A percentile compares a stretch with the other conserved stretches of the same genome.
phyloP scores from a whole-genome alignment of 2,329 filamentous ascomycete species.

The Alternaria ventricosa region DNA sequence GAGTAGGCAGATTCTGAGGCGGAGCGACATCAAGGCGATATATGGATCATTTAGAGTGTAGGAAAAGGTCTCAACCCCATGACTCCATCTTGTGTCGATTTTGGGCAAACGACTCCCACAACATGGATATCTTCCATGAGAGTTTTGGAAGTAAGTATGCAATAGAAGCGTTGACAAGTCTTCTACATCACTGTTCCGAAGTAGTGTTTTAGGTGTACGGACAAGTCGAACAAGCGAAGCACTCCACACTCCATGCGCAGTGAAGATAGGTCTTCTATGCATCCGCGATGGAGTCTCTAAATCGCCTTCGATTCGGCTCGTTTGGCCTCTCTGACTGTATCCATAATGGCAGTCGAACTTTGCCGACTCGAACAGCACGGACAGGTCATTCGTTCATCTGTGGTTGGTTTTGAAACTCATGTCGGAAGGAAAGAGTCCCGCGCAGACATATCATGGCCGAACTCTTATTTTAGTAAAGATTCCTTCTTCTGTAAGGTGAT shows the following conservation, averaged over 20 bases:
- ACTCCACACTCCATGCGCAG: not conserved
- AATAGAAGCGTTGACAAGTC: not conserved
- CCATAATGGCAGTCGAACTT: not conserved
- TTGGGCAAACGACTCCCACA: no score
- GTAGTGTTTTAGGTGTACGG: not conserved
- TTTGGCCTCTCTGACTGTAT: not conserved
- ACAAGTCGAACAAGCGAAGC: not conserved
- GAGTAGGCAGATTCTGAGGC: not conserved
- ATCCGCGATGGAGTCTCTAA: accelerated
- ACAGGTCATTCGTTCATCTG: not conserved
- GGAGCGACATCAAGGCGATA: not conserved
- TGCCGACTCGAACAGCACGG: not conserved
- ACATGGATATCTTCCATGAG: not conserved
- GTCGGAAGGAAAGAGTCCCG: not conserved
- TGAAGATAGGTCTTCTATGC: not conserved
- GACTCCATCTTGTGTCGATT: no score
- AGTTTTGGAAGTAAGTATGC: not conserved
- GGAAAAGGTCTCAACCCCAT: not conserved
- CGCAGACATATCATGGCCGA: not conserved
- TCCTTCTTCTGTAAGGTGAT: no score
- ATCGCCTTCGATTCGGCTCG: accelerated
- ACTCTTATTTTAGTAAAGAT: no score
- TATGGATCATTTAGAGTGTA: not conserved
- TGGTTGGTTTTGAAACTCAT: not conserved
- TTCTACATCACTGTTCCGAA: not conserved